Percentiles rank a stretch among this genome's conserved stretches.
phyloP scores from a whole-genome alignment of 352 stramenopile genomes.

The Discostella stelligera region DNA sequence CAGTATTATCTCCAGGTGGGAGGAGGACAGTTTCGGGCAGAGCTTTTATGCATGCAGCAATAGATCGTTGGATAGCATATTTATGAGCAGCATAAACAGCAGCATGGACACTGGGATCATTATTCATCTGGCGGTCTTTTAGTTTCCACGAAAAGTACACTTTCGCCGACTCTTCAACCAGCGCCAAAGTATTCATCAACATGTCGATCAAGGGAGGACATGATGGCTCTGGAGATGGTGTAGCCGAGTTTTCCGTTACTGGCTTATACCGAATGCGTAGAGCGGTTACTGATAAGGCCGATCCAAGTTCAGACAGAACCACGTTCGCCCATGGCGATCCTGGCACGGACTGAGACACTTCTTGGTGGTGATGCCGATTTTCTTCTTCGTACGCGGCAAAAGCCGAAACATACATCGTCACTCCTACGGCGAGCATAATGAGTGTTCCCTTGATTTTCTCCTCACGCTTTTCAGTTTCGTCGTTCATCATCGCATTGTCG shows the following conservation, averaged over 20 bases:
- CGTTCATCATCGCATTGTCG: constrained; percentile 11
- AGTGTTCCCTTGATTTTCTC: constrained; percentile 69
- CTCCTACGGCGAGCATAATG: constrained; percentile 55
- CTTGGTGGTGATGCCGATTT: constrained; percentile 8
- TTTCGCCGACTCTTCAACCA: constrained; percentile 25
- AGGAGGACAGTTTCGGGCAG: constrained; percentile 44
- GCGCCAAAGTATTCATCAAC: constrained; percentile 26
- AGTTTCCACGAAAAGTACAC: constrained; percentile 19
- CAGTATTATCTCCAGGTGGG: constrained; percentile 24
- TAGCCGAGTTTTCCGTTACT: constrained; percentile 22
- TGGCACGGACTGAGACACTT: background rate
- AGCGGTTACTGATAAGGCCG: constrained; percentile 52
- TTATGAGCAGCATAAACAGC: constrained; percentile 12
- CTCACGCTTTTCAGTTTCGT: constrained; percentile 42
- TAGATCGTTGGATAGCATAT: constrained; percentile 24
- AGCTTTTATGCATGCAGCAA: constrained; percentile 27
- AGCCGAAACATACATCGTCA: constrained; percentile 41
- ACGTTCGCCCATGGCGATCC: constrained; percentile 38
- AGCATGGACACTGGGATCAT: background rate
- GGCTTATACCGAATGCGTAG: constrained; percentile 63
- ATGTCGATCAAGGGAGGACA: constrained; percentile 39
- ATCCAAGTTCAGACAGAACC: constrained; percentile 54
- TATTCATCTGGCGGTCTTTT: background rate
- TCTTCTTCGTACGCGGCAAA: constrained; percentile 29
- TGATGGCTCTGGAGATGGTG: constrained; percentile 18